Percentiles rank a stretch among this genome's conserved stretches.
Evolutionary conservation across 345 rosid species (phyloP).

Genomic region (Corchorus olitorius): DNA sequence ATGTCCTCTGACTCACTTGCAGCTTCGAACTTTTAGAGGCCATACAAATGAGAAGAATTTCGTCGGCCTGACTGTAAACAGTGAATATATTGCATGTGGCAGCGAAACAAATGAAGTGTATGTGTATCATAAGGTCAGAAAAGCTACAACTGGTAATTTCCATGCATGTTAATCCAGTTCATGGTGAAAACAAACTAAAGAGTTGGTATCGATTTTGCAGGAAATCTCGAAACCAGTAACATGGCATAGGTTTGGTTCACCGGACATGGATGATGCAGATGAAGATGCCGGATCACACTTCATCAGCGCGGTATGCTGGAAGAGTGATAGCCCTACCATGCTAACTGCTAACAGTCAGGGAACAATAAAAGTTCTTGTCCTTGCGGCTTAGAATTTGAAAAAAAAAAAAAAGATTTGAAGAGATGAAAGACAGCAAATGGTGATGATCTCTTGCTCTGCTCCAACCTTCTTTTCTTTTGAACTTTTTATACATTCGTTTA

Average conservation of each 20-base stretch:
- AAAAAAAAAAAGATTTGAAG: not conserved
- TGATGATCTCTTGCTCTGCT: not conserved
- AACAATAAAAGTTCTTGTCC: conserved; percentile 88
- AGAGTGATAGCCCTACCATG: conserved; percentile 83
- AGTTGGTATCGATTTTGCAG: conserved; percentile 38
- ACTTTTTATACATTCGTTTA: too few species aligned
- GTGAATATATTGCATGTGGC: conserved; percentile 89
- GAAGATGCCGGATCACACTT: conserved; percentile 87
- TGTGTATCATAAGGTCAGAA: conserved; percentile 90
- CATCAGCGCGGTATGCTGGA: conserved; percentile 98
- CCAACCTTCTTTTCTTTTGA: too few species aligned
- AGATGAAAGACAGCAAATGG: not conserved
- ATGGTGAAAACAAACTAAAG: not conserved
- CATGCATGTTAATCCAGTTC: not conserved
- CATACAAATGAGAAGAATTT: conserved; percentile 98
- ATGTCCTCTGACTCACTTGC: conserved; percentile 18
- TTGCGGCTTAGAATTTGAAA: conserved; percentile 49
- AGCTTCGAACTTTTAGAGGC: conserved; percentile 89
- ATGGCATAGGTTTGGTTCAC: conserved; percentile 87
- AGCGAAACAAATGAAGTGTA: conserved; percentile 96
- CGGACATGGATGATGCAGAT: conserved; percentile 78
- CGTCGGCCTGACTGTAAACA: conserved; percentile 86
- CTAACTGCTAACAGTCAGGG: conserved; percentile 96
- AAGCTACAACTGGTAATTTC: not conserved
- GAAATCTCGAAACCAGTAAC: conserved; percentile 86